Percentiles rank a stretch among this genome's conserved stretches.
Evolutionary conservation across 345 rosid species (phyloP).

Genomic region (Psidium guajava): DNA sequence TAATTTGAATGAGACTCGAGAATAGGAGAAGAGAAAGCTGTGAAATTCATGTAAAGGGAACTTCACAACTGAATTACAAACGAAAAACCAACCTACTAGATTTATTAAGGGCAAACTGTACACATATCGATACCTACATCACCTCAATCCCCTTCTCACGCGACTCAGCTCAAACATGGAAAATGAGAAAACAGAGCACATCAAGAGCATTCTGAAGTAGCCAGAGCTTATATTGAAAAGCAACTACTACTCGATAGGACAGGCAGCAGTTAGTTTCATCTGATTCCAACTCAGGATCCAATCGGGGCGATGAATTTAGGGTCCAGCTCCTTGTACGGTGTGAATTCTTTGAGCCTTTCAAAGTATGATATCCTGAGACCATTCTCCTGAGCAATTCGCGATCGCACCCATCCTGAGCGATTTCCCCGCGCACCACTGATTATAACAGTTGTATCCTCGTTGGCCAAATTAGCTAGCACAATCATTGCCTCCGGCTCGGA

Average conservation of each 20-base stretch:
- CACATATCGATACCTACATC: neutral
- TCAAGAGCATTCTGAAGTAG: neutral
- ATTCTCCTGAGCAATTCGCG: conserved; percentile 10
- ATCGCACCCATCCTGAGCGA: conserved; percentile 7
- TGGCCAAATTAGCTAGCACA: neutral
- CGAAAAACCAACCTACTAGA: neutral
- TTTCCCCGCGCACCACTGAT: neutral
- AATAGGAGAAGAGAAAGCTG: neutral
- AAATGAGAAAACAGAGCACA: neutral
- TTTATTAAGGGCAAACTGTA: neutral
- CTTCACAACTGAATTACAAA: neutral
- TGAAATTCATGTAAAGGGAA: neutral
- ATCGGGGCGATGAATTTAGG: neutral
- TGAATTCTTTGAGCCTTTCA: conserved; percentile 9
- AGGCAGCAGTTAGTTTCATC: neutral
- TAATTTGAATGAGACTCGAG: neutral
- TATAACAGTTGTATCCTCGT: neutral
- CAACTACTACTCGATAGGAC: neutral
- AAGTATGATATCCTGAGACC: conserved; percentile 21
- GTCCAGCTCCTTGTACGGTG: neutral
- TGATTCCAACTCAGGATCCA: neutral
- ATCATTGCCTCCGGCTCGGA: neutral
- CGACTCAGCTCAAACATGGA: neutral
- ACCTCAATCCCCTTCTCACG: neutral
- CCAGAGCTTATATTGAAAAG: neutral